Evolutionary conservation across 2,329 filamentous ascomycete species (phyloP), one percentile per base, ranked within the genome.

Genomic region (Phoma herbarum): DNA sequence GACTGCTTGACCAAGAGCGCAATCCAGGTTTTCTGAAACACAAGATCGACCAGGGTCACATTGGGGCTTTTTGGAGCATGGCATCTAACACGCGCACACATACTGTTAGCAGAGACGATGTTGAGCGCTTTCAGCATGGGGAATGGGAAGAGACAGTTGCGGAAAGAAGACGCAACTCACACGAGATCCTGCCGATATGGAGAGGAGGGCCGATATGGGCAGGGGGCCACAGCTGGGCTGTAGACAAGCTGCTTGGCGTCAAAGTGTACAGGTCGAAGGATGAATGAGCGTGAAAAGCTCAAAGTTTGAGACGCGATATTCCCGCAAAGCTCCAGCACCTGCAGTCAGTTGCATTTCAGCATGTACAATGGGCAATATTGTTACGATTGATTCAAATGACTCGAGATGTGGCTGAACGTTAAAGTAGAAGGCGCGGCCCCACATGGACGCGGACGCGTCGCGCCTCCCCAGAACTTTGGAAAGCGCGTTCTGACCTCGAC

Each of bases 61-160:
- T 70, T 0, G 14, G 68, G 4, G 67, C 65, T 0, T 70, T 70
- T n/a, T 70, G 63, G 63, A 58, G 47, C 3, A 69, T 70, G 66
- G 59, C 67, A 3, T 66, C 65, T 1, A 44, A 59, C 26, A 56
- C 65, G 10, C 26, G 35, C 26, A 68, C 61, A 22, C 59, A 70
- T 33, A 64, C 47, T 14, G 65, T 70, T 5, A 59, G 64, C 18
- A 67, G 59, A 29, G 62, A 62, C 4, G 67, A 70, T 48, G 60
- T 70, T 8, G 59, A 65, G 47, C 43, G 59, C 6, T 70, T 70
- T 22, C 66, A 66, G 25, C 52, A 65, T 28, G 67, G 67, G n/a
- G 62, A 66, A 35, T 70, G 67, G 67, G 66, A 69, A 31, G 51
- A 31, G 18, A 42, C 37, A 7, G 58, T 70, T 14, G 44, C 47